phyloP scores from a whole-genome alignment of 805 yeast species.

The Lipomyces spencermartinsiae region DNA sequence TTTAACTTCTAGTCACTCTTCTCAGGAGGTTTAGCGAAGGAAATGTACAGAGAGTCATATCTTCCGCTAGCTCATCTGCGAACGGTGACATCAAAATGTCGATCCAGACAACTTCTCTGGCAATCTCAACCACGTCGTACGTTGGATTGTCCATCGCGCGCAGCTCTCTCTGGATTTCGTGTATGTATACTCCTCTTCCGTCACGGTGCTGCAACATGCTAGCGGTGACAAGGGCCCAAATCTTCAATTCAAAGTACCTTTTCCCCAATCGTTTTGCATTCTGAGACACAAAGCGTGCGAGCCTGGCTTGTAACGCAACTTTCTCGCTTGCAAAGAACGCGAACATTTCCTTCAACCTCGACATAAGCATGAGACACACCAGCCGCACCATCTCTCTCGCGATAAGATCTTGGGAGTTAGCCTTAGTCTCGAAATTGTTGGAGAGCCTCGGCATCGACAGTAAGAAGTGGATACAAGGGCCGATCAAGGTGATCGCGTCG shows the following conservation, averaged over 20 bases:
- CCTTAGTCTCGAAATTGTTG: slow-evolving; percentile 2
- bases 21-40: slow-evolving; percentile 4
- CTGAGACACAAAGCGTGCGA: slow-evolving; percentile 5
- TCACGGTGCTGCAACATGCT: slow-evolving; percentile 1
- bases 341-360: slow-evolving; percentile 7
- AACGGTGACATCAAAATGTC: slow-evolving; percentile 7
- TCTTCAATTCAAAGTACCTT: slow-evolving; percentile 6
- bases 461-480: slow-evolving; percentile 6
- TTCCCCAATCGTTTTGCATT: slow-evolving; percentile 5
- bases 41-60: background rate
- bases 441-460: slow-evolving; percentile 6
- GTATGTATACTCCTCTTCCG: slow-evolving; percentile 6
- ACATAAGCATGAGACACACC: slow-evolving; percentile 5
- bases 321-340: slow-evolving; percentile 8
- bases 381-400: slow-evolving; percentile 8
- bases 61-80: slow-evolving; percentile 7
- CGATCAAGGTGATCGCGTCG: slow-evolving; percentile 4
- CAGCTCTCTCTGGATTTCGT: slow-evolving; percentile 6
- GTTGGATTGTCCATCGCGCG: slow-evolving; percentile 4
- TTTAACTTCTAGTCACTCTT: slow-evolving; percentile 4
- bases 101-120: slow-evolving; percentile 4
- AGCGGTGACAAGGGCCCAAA: slow-evolving; percentile 6
- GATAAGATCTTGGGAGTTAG: slow-evolving; percentile 6
- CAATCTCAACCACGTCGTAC: slow-evolving; percentile 8
- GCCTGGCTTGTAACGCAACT: slow-evolving; percentile 5